A percentile compares a stretch with the other conserved stretches of the same genome.
phyloP scores from a whole-genome alignment of 2,329 filamentous ascomycete genomes.

The Ophiostoma triangulosporum region DNA sequence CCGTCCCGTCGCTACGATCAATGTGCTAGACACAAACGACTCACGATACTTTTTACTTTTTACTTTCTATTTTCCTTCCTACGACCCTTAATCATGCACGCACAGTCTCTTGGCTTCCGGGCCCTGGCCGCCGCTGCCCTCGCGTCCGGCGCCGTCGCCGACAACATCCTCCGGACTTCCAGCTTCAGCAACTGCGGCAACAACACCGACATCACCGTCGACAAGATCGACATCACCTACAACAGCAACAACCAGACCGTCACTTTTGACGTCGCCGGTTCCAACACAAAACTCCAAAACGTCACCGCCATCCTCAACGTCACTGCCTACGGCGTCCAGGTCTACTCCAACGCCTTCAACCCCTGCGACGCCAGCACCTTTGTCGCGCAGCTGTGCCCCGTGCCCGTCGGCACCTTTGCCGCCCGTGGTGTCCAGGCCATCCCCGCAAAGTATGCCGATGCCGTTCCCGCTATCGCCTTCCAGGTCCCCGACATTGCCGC shows the following conservation, averaged over 20 bases:
- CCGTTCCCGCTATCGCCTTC: conserved; percentile 84
- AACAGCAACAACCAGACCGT: conserved; percentile 60
- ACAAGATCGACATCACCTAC: conserved; percentile 65
- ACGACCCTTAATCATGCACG: conserved; percentile 9
- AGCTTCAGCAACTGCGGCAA: conserved; percentile 64
- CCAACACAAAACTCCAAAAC: conserved; percentile 60
- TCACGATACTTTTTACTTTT: background rate
- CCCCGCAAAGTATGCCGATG: conserved; percentile 52
- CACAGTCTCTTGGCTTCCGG: conserved; percentile 11
- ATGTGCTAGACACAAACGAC: background rate
- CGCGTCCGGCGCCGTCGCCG: conserved; percentile 30
- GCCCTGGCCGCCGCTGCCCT: conserved; percentile 25
- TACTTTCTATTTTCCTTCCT: background rate
- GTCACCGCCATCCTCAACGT: conserved; percentile 66
- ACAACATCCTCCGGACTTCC: conserved; percentile 63
- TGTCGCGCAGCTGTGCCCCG: conserved; percentile 71
- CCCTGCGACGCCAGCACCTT: conserved; percentile 59
- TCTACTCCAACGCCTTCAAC: conserved; percentile 71
- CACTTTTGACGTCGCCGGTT: conserved; percentile 70
- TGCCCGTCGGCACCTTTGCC: conserved; percentile 61
- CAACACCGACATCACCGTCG: conserved; percentile 48
- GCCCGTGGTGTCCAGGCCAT: conserved; percentile 62
- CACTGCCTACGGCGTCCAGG: conserved; percentile 67
- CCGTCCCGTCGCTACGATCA: background rate
- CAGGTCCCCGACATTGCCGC: conserved; percentile 82